A percentile compares a stretch with the other conserved stretches of the same genome.
These are phyloP conservation scores for Pseudozyma thailandica DNA, from an alignment of 1,284 basidiomycete species.

Conservation along the genomic window DNA sequence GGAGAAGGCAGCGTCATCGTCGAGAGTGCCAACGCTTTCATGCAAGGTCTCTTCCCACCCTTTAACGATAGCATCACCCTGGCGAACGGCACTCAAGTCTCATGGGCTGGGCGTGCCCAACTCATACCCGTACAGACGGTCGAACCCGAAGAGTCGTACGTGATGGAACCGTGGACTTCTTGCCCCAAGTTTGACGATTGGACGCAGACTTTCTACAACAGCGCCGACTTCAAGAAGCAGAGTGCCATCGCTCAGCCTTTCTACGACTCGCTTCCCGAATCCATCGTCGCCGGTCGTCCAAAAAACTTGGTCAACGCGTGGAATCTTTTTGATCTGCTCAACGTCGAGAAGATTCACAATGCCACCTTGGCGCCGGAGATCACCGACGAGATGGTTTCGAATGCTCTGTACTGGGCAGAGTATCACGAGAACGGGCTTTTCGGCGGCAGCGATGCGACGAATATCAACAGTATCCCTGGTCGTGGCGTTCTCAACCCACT, in stretches of 20 bases:
- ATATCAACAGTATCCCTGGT: constrained; percentile 84
- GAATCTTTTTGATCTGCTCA: constrained; percentile 76
- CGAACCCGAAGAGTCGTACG: constrained; percentile 82
- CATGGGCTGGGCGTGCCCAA: constrained; percentile 83
- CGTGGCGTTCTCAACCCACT: constrained; percentile 80
- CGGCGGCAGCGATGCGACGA: constrained; percentile 74
- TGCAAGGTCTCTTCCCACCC: constrained; percentile 62
- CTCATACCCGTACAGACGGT: constrained; percentile 77
- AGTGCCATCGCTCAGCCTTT: constrained; percentile 74
- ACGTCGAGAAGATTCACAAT: constrained; percentile 76
- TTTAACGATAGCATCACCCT: constrained; percentile 53
- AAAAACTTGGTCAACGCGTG: constrained; percentile 76
- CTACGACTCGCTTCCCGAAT: constrained; percentile 75
- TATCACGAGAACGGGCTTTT: constrained; percentile 83
- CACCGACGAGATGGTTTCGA: constrained; percentile 25
- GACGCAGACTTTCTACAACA: constrained; percentile 61
- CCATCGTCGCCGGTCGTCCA: constrained; percentile 77
- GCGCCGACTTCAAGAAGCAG: constrained; percentile 73
- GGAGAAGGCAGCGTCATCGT: constrained; percentile 85
- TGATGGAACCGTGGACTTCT: constrained; percentile 84
- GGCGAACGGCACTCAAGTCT: constrained; percentile 79
- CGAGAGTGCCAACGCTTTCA: constrained; percentile 73
- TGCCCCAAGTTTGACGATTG: constrained; percentile 49
- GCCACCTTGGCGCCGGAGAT: constrained; percentile 44
- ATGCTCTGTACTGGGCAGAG: constrained; percentile 73